Base-by-base conservation (phyloP, 805 yeast genomes). In the Teunomyces barrocoloradensis region DNA sequence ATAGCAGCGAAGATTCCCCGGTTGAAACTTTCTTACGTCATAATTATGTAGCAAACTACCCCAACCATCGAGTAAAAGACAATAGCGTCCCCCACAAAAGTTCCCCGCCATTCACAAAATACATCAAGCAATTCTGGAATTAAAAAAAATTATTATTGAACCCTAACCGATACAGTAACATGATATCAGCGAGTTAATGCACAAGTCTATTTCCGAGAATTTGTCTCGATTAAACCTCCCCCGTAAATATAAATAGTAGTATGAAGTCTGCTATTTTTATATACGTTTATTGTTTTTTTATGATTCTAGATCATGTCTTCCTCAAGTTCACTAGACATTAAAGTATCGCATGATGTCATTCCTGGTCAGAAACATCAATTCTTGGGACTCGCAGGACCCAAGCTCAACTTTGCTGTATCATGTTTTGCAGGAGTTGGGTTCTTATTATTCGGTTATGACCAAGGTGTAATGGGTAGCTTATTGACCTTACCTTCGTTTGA, bases 381-480 rank as follows among this genome's bases (percentile, higher is more conserved):
- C 29, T 27, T 50, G 6, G 49, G 49, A 7, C 28, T 50, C 28
- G 15, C 41, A 9, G 53, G 53, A 7, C 17, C 32, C 28, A 44
- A 40, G 28, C 42, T 50, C 20, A 45, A 50, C 30, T 44, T 47
- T 34, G 51, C 51, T 2, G 48, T 50, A 10, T 50, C 53, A 4
- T 37, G 44, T 12, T 47, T 50, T 38, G 53, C 53, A 5, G 53
- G 53, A n/a, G 48, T 50, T 6, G 53, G 53, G 5, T 50, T 71
- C 42, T 66, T 70, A 45, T 64, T 71, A 51, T 69, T 71, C 46
- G 77, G 77, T 21, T 70, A 69, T 49, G 77, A 73, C 52, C 77
- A 71, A 49, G 77, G 76, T 40, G 65, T 73, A 49, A 71, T 73
- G 73, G 65, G 63, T 5, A 51, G 58, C 30, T 57, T 59, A 41